A percentile compares a stretch with the other conserved stretches of the same genome.
These are phyloP conservation scores for Nakazawaea sp. DNA, from an alignment of 805 yeast species.

Conservation along the genomic window DNA sequence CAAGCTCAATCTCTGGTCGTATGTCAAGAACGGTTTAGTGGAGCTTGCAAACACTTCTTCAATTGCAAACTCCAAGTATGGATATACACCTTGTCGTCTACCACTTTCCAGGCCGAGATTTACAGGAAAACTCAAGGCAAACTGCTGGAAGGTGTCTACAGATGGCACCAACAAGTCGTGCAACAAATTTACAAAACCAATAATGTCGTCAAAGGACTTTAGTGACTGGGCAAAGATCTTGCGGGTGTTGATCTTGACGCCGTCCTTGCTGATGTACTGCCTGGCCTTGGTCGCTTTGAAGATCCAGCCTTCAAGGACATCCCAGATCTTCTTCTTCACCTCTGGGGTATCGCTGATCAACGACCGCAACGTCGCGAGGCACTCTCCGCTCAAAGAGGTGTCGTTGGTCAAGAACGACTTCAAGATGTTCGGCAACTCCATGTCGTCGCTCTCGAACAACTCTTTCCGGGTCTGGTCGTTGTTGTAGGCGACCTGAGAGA, in stretches of 20 bases:
- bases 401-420: constrained; percentile 19
- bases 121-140: constrained; percentile 46
- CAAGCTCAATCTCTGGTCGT: constrained; percentile 31
- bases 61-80: constrained; percentile 71
- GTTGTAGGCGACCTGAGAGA: constrained; percentile 44
- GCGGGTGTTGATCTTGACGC: constrained; percentile 20
- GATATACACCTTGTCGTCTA: constrained; percentile 67
- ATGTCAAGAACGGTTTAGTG: constrained; percentile 27
- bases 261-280: constrained; percentile 12
- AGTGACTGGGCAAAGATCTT: constrained; percentile 40
- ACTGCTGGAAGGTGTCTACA: constrained; percentile 28
- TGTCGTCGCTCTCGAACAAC: constrained; percentile 24
- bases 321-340: constrained; percentile 55
- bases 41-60: constrained; percentile 58
- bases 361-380: constrained; percentile 49
- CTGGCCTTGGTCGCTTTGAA: constrained; percentile 29
- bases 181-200: constrained; percentile 57
- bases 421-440: constrained; percentile 21
- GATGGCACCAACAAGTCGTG: constrained; percentile 23
- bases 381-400: constrained; percentile 35
- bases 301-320: constrained; percentile 62
- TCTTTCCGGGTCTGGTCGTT: constrained; percentile 26
- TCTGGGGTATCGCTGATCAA: constrained; percentile 40
- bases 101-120: constrained; percentile 51
- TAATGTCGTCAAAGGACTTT: constrained; percentile 44